A percentile compares a stretch with the other conserved stretches of the same genome.
Conservation (phyloP, 306 rosid genomes). For the Rosa persica region DNA sequence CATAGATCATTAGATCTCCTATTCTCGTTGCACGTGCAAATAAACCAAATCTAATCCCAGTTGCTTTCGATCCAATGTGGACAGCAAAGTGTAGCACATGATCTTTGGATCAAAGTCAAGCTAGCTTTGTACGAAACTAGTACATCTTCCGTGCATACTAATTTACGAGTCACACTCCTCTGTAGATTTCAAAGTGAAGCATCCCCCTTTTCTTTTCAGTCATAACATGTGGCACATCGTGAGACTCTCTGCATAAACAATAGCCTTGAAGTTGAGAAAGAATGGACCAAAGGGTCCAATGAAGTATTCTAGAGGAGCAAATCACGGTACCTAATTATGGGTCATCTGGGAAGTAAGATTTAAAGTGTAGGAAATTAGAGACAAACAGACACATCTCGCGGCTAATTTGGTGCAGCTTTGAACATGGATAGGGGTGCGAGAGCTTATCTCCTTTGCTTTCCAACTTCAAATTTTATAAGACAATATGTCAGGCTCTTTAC, state of each 20-base stretch:
- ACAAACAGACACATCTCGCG: conserved; percentile 29
- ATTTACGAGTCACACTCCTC: background rate
- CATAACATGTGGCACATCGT: background rate
- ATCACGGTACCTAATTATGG: conserved; percentile 24
- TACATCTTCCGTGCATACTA: conserved; percentile 12
- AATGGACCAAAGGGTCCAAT: background rate
- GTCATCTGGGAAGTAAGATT: conserved; percentile 17
- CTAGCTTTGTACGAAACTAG: conserved; percentile 10
- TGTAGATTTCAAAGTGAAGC: background rate
- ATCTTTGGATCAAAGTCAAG: background rate
- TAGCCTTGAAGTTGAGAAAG: background rate
- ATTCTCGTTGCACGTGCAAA: background rate
- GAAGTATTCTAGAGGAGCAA: background rate
- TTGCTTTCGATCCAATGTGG: background rate
- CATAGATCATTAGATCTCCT: background rate
- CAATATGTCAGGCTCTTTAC: background rate
- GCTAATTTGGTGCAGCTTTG: conserved; percentile 25
- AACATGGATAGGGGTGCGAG: conserved; percentile 10
- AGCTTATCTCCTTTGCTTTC: conserved; percentile 4
- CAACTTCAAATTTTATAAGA: background rate
- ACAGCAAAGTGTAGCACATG: background rate
- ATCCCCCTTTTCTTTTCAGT: background rate
- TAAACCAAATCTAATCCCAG: no score
- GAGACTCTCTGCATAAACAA: background rate
- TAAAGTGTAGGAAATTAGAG: background rate